These are phyloP conservation scores for Trypethelium eluteriae DNA, from an alignment of 495 filamentous ascomycete genomes.

Conservation along the genomic window DNA sequence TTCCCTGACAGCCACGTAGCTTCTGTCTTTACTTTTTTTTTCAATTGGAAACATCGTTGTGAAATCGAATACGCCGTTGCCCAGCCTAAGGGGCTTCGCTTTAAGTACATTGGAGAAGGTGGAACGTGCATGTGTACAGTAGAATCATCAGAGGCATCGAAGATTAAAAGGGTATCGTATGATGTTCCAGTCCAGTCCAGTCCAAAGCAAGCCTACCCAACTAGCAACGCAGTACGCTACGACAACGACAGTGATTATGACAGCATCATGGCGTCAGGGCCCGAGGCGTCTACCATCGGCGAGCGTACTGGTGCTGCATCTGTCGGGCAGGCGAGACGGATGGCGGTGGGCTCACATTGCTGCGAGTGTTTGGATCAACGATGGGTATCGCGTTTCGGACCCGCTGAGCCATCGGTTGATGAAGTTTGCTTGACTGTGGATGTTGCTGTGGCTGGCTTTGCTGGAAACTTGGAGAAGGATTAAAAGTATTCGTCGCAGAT, in stretches of 20 bases:
- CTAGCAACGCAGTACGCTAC: conserved; percentile 32
- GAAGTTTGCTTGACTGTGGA: conserved; percentile 60
- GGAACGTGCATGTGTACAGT: conserved; percentile 13
- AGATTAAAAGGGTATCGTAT: not conserved
- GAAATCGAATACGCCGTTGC: conserved; percentile 14
- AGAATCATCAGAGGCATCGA: not conserved
- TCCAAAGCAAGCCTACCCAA: conserved; percentile 25
- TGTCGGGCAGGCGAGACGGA: conserved; percentile 76
- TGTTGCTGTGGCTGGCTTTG: conserved; percentile 37
- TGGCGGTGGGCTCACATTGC: conserved; percentile 82
- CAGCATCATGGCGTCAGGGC: conserved; percentile 19
- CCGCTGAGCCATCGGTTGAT: conserved; percentile 80
- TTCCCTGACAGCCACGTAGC: not conserved
- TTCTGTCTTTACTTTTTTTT: not conserved
- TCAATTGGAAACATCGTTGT: not conserved
- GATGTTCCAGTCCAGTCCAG: conserved; percentile 5
- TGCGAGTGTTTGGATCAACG: conserved; percentile 88
- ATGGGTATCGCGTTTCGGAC: conserved; percentile 96
- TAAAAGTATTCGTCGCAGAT: conserved; percentile 63
- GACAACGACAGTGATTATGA: not conserved
- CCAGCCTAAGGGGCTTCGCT: not conserved
- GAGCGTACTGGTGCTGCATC: conserved; percentile 61
- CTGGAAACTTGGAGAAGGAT: conserved; percentile 47
- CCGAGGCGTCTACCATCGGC: conserved; percentile 49
- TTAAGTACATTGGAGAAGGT: not conserved